These are phyloP conservation scores for Fusarium pseudocircinatum DNA, from an alignment of 2,329 filamentous ascomycete genomes.

Conservation along the genomic window DNA sequence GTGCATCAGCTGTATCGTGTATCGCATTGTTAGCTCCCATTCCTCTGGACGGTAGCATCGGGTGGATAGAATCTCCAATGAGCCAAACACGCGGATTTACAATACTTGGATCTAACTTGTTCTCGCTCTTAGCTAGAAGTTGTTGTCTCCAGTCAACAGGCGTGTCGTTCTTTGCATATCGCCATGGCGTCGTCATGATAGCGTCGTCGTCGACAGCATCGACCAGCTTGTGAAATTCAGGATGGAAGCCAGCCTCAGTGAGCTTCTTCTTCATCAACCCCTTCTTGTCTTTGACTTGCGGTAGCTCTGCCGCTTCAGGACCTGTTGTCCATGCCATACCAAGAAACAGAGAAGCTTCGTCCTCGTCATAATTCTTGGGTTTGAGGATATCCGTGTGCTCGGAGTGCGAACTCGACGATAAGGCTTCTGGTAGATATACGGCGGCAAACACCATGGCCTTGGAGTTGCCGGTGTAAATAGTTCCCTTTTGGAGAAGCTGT, in stretches of 20 bases:
- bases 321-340: neutral
- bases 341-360: neutral
- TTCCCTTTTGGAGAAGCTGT: neutral
- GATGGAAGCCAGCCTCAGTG: neutral
- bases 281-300: neutral
- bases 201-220: neutral
- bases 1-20: neutral
- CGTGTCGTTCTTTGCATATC: neutral
- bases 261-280: neutral
- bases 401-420: accelerated
- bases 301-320: neutral
- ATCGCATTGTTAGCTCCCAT: neutral
- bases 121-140: accelerated
- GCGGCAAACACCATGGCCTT: neutral
- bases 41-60: neutral
- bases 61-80: neutral
- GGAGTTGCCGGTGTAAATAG: neutral
- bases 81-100: neutral
- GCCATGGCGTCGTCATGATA: neutral
- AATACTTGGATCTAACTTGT: accelerated
- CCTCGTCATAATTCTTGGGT: neutral
- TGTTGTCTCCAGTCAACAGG: neutral
- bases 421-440: neutral
- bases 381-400: neutral
- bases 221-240: neutral